Base-by-base conservation (phyloP, 2,329 filamentous ascomycete genomes). In the Onygenales sp. region DNA sequence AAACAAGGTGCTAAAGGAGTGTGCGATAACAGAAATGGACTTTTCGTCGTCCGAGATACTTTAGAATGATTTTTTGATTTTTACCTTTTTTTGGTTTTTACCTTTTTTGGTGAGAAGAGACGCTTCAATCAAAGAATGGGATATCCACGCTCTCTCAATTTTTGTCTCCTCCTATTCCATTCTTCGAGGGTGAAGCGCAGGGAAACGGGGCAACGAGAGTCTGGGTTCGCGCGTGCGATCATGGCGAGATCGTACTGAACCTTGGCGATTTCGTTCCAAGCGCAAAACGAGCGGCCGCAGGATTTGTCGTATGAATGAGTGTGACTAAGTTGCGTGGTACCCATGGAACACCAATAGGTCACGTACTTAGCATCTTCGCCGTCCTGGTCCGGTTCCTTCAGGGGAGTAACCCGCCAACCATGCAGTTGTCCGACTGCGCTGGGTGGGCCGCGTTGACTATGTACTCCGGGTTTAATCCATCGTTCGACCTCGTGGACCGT, bases 401-500 rank as follows among this genome's bases (percentile, higher is more conserved):
- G 57, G 32, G 55, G 55, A 21, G 47, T 57, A 6, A 60, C 57
- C 11, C 53, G 54, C 59, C 57, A 59, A 13, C 59, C 59, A 36
- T 54, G 48, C 31, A 60, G 47, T 51, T 54, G 51, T 31, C 59
- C 57, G 42, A 55, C 39, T 27, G 58, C 44, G 9, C 46, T 11
- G 4, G 21, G 46, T 13, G 52, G 50, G 36, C 49, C 53, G 17
- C 42, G 33, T 44, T 57, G 60, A 34, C 57, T 57, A 54, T 66
- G 54, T 43, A 56, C 45, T 42, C 56, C 58, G 33, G 57, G 58
- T 8, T 58, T 58, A 55, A 67, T 65, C 63, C 63, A 65, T 54
- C 58, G 61, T 50, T 60, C 54, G 46, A 66, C 61, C 14, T 57
- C 42, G 40, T 55, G 42, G 51, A 62, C 58, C 14, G 56, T 60